These are phyloP conservation scores for Protea cynaroides DNA, from an alignment of 164 flowering plant species.

Conservation along the genomic window DNA sequence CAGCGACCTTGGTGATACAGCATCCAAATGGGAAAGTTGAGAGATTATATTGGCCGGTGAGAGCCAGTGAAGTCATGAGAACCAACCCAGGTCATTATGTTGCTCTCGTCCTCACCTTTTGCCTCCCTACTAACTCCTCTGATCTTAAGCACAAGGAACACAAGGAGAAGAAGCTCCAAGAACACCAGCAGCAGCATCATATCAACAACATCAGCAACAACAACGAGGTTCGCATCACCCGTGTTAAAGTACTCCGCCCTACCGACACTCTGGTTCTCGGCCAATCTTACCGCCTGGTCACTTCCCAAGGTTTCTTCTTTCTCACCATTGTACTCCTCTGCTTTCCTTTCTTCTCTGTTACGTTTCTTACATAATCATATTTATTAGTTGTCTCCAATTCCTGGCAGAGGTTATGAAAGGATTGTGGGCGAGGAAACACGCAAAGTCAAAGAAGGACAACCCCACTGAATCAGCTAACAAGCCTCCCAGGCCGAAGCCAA, in stretches of 20 bases:
- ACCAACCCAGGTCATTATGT: conserved; percentile 82
- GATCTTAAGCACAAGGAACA: conserved; percentile 1
- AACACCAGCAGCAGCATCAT: too few species aligned
- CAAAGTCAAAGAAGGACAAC: conserved; percentile 40
- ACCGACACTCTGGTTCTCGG: conserved; percentile 77
- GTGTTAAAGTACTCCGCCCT: conserved; percentile 77
- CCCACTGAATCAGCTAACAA: conserved; percentile 25
- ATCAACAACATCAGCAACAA: not conserved
- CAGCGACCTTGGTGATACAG: conserved; percentile 69
- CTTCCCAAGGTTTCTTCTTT: conserved; percentile 51
- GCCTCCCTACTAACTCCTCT: conserved; percentile 1
- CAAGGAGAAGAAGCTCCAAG: not conserved
- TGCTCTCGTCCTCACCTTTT: conserved; percentile 58
- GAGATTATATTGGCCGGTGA: conserved; percentile 55
- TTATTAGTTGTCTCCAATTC: not conserved
- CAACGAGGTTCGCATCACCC: conserved; percentile 39
- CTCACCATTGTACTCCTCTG: too few species aligned
- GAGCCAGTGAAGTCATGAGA: conserved; percentile 71
- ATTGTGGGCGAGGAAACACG: conserved; percentile 68
- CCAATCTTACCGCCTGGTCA: conserved; percentile 77
- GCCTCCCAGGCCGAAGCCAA: conserved; percentile 13
- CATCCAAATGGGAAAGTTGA: conserved; percentile 71
- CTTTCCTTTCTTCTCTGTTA: too few species aligned
- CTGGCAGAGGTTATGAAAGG: conserved; percentile 93
- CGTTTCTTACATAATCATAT: too few species aligned